Percentiles rank a stretch among this genome's conserved stretches.
These are phyloP conservation scores for Leccinum subrobustum DNA, from an alignment of 1,284 basidiomycete genomes.

Conservation along the genomic window DNA sequence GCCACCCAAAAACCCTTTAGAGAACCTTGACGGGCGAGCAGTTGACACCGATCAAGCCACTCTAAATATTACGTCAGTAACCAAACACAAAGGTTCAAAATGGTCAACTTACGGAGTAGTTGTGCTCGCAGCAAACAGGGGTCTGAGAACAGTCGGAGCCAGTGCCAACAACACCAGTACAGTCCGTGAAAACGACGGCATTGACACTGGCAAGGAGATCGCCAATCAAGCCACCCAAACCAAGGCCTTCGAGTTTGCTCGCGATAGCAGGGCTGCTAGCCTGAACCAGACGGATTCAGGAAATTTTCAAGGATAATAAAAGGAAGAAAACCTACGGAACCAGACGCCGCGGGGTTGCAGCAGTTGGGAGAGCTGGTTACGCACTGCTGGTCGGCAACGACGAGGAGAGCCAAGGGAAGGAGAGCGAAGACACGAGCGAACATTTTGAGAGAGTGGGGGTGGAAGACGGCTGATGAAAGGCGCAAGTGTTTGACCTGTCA, in stretches of 20 bases:
- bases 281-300: neutral
- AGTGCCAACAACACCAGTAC: neutral
- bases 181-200: neutral
- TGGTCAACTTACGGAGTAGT: neutral
- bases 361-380: neutral
- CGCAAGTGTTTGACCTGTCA: neutral
- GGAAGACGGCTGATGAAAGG: neutral
- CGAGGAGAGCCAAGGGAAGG: neutral
- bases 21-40: conserved; percentile 16
- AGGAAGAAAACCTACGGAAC: neutral
- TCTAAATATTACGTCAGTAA: neutral
- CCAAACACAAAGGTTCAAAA: too few relatives aligned
- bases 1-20: neutral
- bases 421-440: neutral
- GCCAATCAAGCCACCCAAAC: neutral
- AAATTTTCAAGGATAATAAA: neutral
- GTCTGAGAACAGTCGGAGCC: neutral
- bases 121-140: neutral
- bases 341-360: neutral
- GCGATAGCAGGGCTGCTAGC: neutral
- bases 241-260: neutral
- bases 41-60: neutral
- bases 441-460: neutral
- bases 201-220: neutral
- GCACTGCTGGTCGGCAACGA: neutral